Percentiles rank a stretch among this genome's conserved stretches.
Evolutionary conservation across 163 green algal species (phyloP).

Genomic region (Chlorella variabilis): DNA sequence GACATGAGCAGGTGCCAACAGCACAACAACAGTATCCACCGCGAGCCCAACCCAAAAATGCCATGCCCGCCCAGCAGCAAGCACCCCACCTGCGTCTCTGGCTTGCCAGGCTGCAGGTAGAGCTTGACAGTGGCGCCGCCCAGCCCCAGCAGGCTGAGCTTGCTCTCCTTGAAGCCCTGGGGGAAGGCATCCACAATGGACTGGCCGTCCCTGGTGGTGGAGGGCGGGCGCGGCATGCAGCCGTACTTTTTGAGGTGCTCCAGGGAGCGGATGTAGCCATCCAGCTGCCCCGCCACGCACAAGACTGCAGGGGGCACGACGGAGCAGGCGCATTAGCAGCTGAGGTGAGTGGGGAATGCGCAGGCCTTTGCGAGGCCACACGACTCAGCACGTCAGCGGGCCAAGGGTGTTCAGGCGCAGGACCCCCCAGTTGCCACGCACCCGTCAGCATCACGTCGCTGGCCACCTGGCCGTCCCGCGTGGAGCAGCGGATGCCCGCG

Average conservation of each 20-base stretch:
- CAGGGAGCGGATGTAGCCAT: conserved; percentile 22
- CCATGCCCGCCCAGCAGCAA: background rate
- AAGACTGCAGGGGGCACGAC: background rate
- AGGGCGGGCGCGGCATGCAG: conserved; percentile 11
- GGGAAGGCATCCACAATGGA: conserved; percentile 29
- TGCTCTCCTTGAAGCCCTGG: conserved; percentile 5
- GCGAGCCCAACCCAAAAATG: too few species aligned
- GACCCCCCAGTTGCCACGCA: background rate
- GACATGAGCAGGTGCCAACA: too few species aligned
- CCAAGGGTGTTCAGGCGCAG: too few species aligned
- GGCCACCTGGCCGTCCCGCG: background rate
- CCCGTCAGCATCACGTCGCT: background rate
- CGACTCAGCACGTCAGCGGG: background rate
- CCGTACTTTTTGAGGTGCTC: conserved; percentile 15
- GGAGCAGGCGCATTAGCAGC: background rate
- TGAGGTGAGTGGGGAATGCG: background rate
- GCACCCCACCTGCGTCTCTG: background rate
- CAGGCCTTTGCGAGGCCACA: background rate
- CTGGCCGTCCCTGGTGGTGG: background rate
- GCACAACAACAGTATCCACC: too few species aligned
- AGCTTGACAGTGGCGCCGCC: conserved; percentile 1
- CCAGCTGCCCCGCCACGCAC: background rate
- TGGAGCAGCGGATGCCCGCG: conserved; percentile 19
- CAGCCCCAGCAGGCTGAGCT: conserved; percentile 18
- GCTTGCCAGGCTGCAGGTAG: conserved; percentile 27